These are phyloP conservation scores for Solanum piurae DNA, from an alignment of 257 asterid species.

Conservation along the genomic window DNA sequence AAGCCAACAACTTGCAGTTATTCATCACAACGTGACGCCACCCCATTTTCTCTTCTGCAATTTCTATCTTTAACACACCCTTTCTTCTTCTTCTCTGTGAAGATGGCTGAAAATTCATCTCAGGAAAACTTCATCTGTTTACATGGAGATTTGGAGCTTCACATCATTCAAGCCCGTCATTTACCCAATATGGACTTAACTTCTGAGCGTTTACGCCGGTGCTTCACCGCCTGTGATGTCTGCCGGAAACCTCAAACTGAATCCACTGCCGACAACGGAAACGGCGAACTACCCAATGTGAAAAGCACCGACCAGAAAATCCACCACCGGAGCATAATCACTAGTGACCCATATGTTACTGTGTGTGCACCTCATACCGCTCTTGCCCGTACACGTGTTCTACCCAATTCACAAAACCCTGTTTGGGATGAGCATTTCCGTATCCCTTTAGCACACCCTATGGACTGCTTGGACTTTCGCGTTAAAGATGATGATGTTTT, in stretches of 20 bases:
- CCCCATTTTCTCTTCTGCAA: not conserved
- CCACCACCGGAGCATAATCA: conserved; percentile 58
- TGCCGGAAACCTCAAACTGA: conserved; percentile 17
- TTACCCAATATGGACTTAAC: conserved; percentile 84
- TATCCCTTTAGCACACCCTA: conserved; percentile 58
- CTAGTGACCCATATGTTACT: conserved; percentile 80
- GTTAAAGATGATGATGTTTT: conserved; percentile 70
- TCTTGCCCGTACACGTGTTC: conserved; percentile 80
- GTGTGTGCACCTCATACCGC: conserved; percentile 66
- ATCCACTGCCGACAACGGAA: conserved; percentile 4
- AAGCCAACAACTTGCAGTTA: not conserved
- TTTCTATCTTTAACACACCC: not conserved
- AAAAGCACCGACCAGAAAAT: conserved; percentile 23
- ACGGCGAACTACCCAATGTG: not conserved
- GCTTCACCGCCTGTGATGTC: conserved; percentile 44
- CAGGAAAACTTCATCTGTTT: conserved; percentile 18
- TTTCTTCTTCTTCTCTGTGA: not conserved
- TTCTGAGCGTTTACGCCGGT: conserved; percentile 55
- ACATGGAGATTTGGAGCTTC: conserved; percentile 75
- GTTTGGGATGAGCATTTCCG: conserved; percentile 56
- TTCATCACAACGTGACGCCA: not conserved
- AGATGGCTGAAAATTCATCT: conserved; percentile 30
- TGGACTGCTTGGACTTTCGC: conserved; percentile 40
- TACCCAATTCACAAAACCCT: conserved; percentile 61
- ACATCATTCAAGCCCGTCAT: conserved; percentile 50